A percentile compares a stretch with the other conserved stretches of the same genome.
phyloP scores from a whole-genome alignment of 1,284 basidiomycete species.

The Cutaneotrichosporon curvatum region DNA sequence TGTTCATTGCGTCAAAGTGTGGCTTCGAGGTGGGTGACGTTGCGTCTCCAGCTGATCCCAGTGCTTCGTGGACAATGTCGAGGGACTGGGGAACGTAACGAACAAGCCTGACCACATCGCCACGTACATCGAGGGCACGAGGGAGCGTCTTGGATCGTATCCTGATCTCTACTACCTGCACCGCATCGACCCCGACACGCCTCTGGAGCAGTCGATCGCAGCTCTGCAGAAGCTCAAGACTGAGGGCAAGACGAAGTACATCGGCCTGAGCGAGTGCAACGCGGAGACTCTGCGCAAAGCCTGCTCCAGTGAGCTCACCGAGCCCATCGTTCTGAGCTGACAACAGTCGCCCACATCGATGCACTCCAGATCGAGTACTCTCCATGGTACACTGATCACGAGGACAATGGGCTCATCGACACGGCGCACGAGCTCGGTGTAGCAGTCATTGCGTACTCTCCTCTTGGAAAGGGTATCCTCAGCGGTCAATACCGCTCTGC shows the following conservation, averaged over 20 bases:
- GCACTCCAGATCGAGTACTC: conserved; percentile 49
- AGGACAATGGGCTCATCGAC: conserved; percentile 44
- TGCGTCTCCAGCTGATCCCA: not conserved
- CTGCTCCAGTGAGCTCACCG: conserved; percentile 38
- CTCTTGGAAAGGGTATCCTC: conserved; percentile 46
- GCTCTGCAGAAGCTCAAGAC: conserved; percentile 43
- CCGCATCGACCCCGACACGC: conserved; percentile 38
- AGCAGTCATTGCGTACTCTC: conserved; percentile 44
- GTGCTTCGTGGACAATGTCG: conserved; percentile 5
- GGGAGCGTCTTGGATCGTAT: conserved; percentile 36
- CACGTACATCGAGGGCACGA: conserved; percentile 36
- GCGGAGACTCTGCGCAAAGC: conserved; percentile 58
- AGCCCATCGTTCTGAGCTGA: not conserved
- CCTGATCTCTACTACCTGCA: conserved; percentile 48
- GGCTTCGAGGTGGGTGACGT: conserved; percentile 24
- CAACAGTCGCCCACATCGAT: conserved; percentile 44
- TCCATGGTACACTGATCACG: conserved; percentile 46
- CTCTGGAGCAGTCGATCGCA: conserved; percentile 35
- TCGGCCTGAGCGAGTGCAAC: conserved; percentile 54
- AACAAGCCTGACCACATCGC: conserved; percentile 36
- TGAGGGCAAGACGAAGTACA: conserved; percentile 43
- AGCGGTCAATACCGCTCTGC: conserved; percentile 1
- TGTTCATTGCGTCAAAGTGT: conserved; percentile 47
- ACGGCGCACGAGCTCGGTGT: conserved; percentile 43
- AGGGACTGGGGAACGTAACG: conserved; percentile 12